Percentiles rank a stretch among this genome's conserved stretches.
Conservation (phyloP, 345 rosid genomes). For the Carallia brachiata region DNA sequence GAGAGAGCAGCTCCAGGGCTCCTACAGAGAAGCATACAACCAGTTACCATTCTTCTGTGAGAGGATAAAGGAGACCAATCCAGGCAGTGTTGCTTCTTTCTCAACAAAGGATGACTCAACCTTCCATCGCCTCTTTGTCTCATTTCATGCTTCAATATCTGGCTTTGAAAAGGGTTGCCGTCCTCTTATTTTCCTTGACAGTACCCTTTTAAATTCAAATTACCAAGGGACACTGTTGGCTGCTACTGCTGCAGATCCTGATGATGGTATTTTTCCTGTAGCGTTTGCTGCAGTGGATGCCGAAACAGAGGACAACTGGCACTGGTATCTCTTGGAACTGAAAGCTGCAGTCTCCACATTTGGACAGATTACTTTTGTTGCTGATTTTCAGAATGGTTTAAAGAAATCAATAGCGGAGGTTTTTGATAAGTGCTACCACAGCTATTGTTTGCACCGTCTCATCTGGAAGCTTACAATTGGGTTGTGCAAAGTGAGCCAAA, state of each 20-base stretch:
- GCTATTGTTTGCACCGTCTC: constrained; percentile 77
- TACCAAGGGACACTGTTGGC: constrained; percentile 75
- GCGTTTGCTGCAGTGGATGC: constrained; percentile 82
- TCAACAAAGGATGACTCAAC: constrained; percentile 85
- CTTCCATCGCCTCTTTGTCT: constrained; percentile 82
- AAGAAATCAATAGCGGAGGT: constrained; percentile 63
- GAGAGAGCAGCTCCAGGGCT: constrained; percentile 93
- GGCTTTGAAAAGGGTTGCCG: constrained; percentile 89
- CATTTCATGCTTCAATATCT: constrained; percentile 74
- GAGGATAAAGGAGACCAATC: constrained; percentile 90
- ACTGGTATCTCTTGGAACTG: constrained; percentile 75
- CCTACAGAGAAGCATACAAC: constrained; percentile 81
- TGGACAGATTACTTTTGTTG: constrained; percentile 69
- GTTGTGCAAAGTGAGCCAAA: constrained; percentile 79
- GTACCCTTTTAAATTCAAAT: constrained; percentile 65
- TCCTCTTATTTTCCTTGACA: constrained; percentile 85
- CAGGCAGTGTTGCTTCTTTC: constrained; percentile 77
- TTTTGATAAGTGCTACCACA: constrained; percentile 66
- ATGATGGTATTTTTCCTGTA: constrained; percentile 78
- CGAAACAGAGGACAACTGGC: constrained; percentile 90
- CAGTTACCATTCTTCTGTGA: constrained; percentile 84
- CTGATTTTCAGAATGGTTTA: constrained; percentile 77
- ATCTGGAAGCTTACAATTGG: constrained; percentile 85
- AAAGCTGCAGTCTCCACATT: constrained; percentile 55
- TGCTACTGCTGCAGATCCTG: constrained; percentile 73